Evolutionary conservation across 148 eudicot genomes (phyloP), one percentile per base, ranked within the genome.

Genomic region (Diospyros kaki): DNA sequence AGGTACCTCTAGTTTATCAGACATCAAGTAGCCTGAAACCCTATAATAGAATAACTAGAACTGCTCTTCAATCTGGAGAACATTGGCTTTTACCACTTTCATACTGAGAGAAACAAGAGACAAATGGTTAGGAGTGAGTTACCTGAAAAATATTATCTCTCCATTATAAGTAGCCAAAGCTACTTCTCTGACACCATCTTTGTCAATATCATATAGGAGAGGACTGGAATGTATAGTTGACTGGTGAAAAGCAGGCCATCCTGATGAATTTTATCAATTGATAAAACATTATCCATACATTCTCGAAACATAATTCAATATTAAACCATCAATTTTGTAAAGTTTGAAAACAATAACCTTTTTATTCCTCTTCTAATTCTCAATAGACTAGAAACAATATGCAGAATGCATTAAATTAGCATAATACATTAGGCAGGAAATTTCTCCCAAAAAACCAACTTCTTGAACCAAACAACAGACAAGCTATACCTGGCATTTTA

Each of bases 191-290:
- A 87, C 89, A 56, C 99, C 99, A 82, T 96, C 99, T 86, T 93
- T 96, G 85, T 96, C 98, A 85, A 96, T 91, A 78, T 96, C 99
- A 78, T 89, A 93, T 42, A 96, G 84, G 54, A 96, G 95, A 68
- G 99, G 99, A 83, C 98, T 96, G 66, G 99, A 83, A 85, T 96
- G 99, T 71, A 93, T 93, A 79, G 90, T 93, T 45, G 99, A 96
- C 84, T 96, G 97, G 77, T 96, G 99, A 86, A 86, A 96, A 82
- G 98, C 99, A 78, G 99, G 99, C 99, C 98, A 96, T 38, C 99
- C 99, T 96, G 79, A 81, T 73, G 70, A 78, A 64, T 82, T 40
- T 60, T 39, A 4, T 14, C 9, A 80, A 69, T 72, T 15, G 73
- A 54, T 73, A 12, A 44, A 46, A 48, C 8, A 28, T 14, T 51